phyloP scores from a whole-genome alignment of 2,329 filamentous ascomycete genomes.

The Thielaviopsis punctulata region DNA sequence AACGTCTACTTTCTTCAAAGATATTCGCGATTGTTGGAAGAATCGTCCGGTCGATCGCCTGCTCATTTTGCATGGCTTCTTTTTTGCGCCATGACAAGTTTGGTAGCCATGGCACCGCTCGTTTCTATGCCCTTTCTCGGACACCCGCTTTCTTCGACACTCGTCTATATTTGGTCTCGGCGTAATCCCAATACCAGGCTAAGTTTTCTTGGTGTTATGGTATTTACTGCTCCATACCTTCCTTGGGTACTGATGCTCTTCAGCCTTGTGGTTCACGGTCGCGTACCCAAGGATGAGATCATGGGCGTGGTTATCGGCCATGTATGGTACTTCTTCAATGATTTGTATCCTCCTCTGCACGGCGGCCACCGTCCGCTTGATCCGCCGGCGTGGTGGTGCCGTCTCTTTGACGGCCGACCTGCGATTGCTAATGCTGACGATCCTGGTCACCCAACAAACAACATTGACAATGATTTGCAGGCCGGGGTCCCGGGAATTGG shows the following conservation, averaged over 20 bases:
- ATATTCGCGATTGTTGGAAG: conserved; percentile 87
- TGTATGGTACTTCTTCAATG: conserved; percentile 94
- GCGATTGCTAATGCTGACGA: conserved; percentile 20
- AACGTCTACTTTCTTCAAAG: conserved; percentile 97
- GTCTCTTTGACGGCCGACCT: conserved; percentile 54
- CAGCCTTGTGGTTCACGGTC: conserved; percentile 77
- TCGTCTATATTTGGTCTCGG: conserved; percentile 96
- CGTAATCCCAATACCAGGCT: conserved; percentile 83
- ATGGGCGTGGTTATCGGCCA: conserved; percentile 90
- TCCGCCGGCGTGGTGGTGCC: conserved; percentile 77
- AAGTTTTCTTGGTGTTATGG: conserved; percentile 73
- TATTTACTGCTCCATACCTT: conserved; percentile 85
- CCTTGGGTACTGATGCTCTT: conserved; percentile 94
- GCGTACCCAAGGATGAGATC: conserved; percentile 85
- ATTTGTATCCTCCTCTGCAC: conserved; percentile 87
- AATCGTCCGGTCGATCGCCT: conserved; percentile 77
- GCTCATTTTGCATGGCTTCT: conserved; percentile 93
- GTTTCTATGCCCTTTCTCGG: conserved; percentile 88
- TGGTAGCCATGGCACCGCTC: conserved; percentile 69
- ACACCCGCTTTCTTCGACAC: conserved; percentile 76
- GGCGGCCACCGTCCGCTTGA: conserved; percentile 72
- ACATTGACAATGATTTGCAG: conserved; percentile 45
- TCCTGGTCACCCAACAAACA: conserved; percentile 24
- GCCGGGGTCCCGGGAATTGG: conserved; percentile 24
- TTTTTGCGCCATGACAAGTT: conserved; percentile 62